Percentiles rank a stretch among this genome's conserved stretches.
Evolutionary conservation across 495 filamentous ascomycete species (phyloP).

Genomic region (Thermothielavioides terrestris): DNA sequence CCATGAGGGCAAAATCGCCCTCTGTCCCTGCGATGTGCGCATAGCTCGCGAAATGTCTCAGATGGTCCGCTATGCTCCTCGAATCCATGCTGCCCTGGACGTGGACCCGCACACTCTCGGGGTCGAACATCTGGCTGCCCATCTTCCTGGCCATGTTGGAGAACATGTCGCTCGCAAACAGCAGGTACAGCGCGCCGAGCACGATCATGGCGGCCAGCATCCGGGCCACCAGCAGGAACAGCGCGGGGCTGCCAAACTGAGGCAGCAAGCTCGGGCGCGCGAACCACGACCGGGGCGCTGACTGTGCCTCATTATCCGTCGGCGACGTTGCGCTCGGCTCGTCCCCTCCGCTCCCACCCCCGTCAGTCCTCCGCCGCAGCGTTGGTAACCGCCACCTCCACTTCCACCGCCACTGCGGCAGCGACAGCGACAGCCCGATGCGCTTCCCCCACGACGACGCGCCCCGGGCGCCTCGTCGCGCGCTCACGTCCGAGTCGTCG

Average conservation of each 20-base stretch:
- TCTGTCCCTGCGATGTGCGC: slow-evolving; percentile 87
- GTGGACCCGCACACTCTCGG: slow-evolving; percentile 59
- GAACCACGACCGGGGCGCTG: slow-evolving; percentile 8
- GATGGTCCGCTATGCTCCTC: slow-evolving; percentile 56
- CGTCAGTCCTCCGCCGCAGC: slow-evolving; percentile 23
- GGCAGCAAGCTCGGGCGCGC: slow-evolving; percentile 10
- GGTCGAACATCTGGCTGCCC: slow-evolving; percentile 48
- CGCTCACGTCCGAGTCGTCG: slow-evolving; percentile 56
- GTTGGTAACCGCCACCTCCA: slow-evolving; percentile 43
- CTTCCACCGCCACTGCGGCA: slow-evolving; percentile 39
- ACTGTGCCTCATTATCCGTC: neutral
- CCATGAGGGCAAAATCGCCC: slow-evolving; percentile 72
- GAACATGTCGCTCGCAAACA: slow-evolving; percentile 79
- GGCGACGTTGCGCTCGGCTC: neutral
- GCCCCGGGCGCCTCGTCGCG: slow-evolving; percentile 25
- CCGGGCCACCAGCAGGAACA: slow-evolving; percentile 49
- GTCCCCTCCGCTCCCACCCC: slow-evolving; percentile 1
- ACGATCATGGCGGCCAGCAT: slow-evolving; percentile 67
- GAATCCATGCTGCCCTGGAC: slow-evolving; percentile 60
- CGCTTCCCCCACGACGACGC: slow-evolving; percentile 42
- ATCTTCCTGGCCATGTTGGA: slow-evolving; percentile 47
- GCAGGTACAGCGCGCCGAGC: slow-evolving; percentile 63
- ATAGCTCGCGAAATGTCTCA: slow-evolving; percentile 64
- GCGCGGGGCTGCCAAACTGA: slow-evolving; percentile 22
- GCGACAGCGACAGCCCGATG: slow-evolving; percentile 34